phyloP scores from a whole-genome alignment of 352 stramenopile genomes.

The Pythium phragmiticola region DNA sequence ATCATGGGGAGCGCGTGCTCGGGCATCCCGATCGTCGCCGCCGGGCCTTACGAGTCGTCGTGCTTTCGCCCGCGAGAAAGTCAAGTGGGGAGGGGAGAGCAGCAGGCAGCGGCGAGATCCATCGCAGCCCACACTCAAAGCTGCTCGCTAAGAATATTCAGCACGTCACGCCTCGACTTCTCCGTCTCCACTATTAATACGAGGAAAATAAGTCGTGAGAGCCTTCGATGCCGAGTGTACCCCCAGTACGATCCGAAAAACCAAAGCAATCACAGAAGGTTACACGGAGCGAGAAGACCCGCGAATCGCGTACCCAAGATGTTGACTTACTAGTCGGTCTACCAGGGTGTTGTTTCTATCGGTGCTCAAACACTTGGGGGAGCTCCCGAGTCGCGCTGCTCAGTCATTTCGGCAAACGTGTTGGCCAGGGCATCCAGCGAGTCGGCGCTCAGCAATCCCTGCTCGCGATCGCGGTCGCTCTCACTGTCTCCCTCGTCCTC shows the following conservation, averaged over 20 bases:
- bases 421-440: slow-evolving; percentile 28
- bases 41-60: not conserved
- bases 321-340: no score
- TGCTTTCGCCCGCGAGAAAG: not conserved
- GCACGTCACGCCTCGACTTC: not conserved
- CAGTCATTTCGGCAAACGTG: slow-evolving; percentile 22
- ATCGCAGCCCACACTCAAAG: not conserved
- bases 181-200: not conserved
- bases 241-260: not conserved
- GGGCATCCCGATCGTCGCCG: slow-evolving; percentile 5
- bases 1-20: slow-evolving; percentile 14
- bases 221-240: not conserved
- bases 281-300: no score
- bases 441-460: slow-evolving; percentile 21
- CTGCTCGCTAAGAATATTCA: not conserved
- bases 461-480: not conserved
- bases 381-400: slow-evolving; percentile 11
- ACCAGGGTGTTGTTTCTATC: no score
- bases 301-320: no score
- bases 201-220: no score
- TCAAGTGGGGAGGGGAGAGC: not conserved
- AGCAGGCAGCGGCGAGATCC: not conserved
- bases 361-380: no score
- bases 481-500: slow-evolving; percentile 1
- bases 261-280: no score